A percentile compares a stretch with the other conserved stretches of the same genome.
Conservation (phyloP, 1,139 yeast genomes). For the Yamadazyma triangularis region DNA sequence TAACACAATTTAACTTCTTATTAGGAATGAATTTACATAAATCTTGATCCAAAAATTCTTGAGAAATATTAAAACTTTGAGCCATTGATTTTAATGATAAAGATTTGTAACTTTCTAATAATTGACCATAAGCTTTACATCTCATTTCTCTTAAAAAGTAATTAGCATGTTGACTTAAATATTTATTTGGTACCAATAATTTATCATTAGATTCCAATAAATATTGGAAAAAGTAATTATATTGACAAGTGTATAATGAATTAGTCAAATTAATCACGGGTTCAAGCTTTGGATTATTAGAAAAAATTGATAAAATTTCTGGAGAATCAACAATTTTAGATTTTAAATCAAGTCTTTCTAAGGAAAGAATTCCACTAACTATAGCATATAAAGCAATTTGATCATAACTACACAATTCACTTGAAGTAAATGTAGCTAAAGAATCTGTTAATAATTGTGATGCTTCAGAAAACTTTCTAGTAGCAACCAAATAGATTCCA, state of each 20-base stretch:
- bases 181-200: slow-evolving; percentile 70
- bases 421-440: slow-evolving; percentile 93
- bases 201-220: slow-evolving; percentile 76
- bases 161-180: slow-evolving; percentile 72
- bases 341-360: slow-evolving; percentile 83
- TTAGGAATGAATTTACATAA: slow-evolving; percentile 88
- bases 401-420: slow-evolving; percentile 86
- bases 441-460: slow-evolving; percentile 82
- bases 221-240: slow-evolving; percentile 72
- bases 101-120: slow-evolving; percentile 90
- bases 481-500: slow-evolving; percentile 80
- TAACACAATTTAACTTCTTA: slow-evolving; percentile 90
- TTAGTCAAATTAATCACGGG: slow-evolving; percentile 84
- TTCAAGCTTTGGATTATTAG: slow-evolving; percentile 68
- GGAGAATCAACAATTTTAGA: slow-evolving; percentile 88
- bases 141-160: slow-evolving; percentile 90
- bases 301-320: slow-evolving; percentile 77
- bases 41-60: slow-evolving; percentile 78
- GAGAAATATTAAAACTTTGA: slow-evolving; percentile 80
- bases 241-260: slow-evolving; percentile 86
- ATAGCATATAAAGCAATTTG: slow-evolving; percentile 87
- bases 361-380: slow-evolving; percentile 75
- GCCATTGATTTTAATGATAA: slow-evolving; percentile 92
- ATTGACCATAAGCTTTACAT: slow-evolving; percentile 91
- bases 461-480: slow-evolving; percentile 81